Evolutionary conservation across 1,139 yeast genomes (phyloP).

Genomic region (Meyerozyma sp.): DNA sequence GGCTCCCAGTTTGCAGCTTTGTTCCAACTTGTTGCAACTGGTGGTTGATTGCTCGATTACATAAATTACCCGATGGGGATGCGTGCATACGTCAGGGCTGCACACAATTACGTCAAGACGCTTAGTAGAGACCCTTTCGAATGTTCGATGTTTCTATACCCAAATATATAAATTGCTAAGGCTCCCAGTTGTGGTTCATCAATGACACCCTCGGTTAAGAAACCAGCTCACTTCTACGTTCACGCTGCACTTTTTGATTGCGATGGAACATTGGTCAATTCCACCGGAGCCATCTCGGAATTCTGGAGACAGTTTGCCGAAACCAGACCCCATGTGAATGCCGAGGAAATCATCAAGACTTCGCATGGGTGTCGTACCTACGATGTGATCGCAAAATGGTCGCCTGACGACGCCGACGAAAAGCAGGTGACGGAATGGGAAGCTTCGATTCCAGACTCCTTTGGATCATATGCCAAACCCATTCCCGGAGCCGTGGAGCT

Average conservation of each 20-base stretch:
- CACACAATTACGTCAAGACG: not conserved
- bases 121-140: not conserved
- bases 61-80: not conserved
- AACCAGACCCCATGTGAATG: conserved; percentile 13
- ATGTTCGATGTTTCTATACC: not conserved
- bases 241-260: conserved; percentile 13
- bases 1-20: not conserved
- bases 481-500: conserved; percentile 13
- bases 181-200: not conserved
- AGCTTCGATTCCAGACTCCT: conserved; percentile 11
- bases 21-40: not conserved
- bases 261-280: conserved; percentile 13
- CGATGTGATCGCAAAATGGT: conserved; percentile 14
- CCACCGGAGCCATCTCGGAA: conserved; percentile 13
- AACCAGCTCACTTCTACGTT: conserved; percentile 11
- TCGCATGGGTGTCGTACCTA: conserved; percentile 13
- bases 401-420: conserved; percentile 13
- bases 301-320: conserved; percentile 13
- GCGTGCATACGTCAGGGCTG: not conserved
- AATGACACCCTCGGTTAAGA: conserved; percentile 5
- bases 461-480: conserved; percentile 11
- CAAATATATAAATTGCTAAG: not conserved
- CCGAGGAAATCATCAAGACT: conserved; percentile 12
- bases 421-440: conserved; percentile 13
- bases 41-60: not conserved